Evolutionary conservation across 176 grass and related monocot species (phyloP), one percentile per base, ranked within the genome.

Genomic region (Carex littledalei): DNA sequence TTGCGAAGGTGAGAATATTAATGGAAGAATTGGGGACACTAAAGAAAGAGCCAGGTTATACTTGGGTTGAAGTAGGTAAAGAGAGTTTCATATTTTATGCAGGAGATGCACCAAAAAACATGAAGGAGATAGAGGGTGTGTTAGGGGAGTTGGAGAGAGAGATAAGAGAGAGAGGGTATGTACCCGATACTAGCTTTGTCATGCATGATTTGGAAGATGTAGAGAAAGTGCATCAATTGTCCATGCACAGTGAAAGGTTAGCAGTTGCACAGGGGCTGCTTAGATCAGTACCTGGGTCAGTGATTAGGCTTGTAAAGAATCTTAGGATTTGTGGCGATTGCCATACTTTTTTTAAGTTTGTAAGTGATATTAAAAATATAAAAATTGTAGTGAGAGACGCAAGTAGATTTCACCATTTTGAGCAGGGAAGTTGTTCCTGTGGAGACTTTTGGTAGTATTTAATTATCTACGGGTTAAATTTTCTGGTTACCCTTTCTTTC

Each of bases 191-290:
- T 34, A 87, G 89, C 39, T 91, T 85, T 75, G 93, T 94, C 58
- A 93, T 98, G 95, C 95, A 98, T 86, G 93, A 95, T 86, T 84
- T 98, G 80, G 95, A 98, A 75, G 91, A 98, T 83, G 81, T 86
- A 37, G 95, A 98, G 90, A 98, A 98, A 86, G 91, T 91, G 76
- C 84, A 93, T 45, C 91, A 98, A 34, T 84, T 95, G 54, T 95
- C 90, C 67, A 70, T 93, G 80, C 93, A 98, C 69, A 98, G 95
- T 52, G 93, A 98, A 85, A 98, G 93, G 49, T 65, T 95, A 41
- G 95, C 95, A 41, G 91, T 94, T 76, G 93, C 93, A 18, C 94
- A 90, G 75, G 95, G 89, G 32, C 84, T 92, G 67, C 85, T 98
- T 57, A 94, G 85, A 76, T 93, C 93, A 26, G 76, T 91, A 75